phyloP scores from a whole-genome alignment of 2,329 filamentous ascomycete species.

The Pyrenochaeta sp. region DNA sequence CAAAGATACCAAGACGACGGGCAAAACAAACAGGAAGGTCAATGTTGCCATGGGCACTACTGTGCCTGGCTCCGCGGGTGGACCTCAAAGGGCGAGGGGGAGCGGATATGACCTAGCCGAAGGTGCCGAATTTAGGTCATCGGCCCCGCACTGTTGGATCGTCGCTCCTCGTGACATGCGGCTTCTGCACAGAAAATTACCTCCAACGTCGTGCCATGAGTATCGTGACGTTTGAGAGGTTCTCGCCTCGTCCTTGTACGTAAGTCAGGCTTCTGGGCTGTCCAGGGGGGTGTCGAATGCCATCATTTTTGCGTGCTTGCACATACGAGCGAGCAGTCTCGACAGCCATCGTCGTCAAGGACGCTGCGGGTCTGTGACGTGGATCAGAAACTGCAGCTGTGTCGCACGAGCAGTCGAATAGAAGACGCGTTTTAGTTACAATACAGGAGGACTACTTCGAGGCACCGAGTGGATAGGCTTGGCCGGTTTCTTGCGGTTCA shows the following conservation, averaged over 20 bases:
- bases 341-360: conserved; percentile 31
- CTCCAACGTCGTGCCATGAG: conserved; percentile 21
- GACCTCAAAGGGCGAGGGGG: too few species aligned
- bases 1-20: conserved; percentile 10
- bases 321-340: conserved; percentile 5
- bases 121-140: conserved; percentile 25
- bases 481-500: conserved; percentile 36
- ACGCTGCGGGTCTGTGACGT: conserved; percentile 20
- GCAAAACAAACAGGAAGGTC: conserved; percentile 31
- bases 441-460: too few species aligned
- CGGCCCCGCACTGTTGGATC: conserved; percentile 38
- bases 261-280: conserved; percentile 27
- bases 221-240: conserved; percentile 37
- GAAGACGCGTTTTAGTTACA: conserved; percentile 21
- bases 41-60: conserved; percentile 18
- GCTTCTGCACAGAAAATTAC: conserved; percentile 22
- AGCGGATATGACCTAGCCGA: too few species aligned
- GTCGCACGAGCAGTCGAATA: conserved; percentile 17
- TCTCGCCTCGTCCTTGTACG: conserved; percentile 25
- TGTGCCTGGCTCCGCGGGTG: conserved; percentile 19
- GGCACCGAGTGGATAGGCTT: conserved; percentile 24
- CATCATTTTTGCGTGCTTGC: conserved; percentile 27
- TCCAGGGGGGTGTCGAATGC: conserved; percentile 19
- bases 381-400: conserved; percentile 18
- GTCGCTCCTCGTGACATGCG: conserved; percentile 35